These are phyloP conservation scores for Austroboletus eburneus DNA, from an alignment of 768 basidiomycete species.

Conservation along the genomic window DNA sequence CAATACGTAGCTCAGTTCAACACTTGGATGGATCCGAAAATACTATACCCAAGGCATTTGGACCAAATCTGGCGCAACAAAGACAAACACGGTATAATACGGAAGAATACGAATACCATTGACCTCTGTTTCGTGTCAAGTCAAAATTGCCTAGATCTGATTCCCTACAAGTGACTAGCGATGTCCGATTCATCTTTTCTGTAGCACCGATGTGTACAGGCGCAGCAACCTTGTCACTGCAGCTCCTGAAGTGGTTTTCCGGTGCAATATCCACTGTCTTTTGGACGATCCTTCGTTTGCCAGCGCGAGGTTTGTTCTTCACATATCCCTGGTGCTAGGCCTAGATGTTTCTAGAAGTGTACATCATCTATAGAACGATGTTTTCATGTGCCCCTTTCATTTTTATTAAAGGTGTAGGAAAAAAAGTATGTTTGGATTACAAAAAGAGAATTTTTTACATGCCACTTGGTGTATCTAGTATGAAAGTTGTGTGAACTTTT, in stretches of 20 bases:
- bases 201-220: constrained; percentile 32
- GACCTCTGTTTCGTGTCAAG: no score
- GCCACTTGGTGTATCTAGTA: no score
- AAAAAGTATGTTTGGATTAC: no score
- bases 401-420: no score
- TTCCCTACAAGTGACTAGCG: no score
- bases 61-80: constrained; percentile 5
- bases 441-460: no score
- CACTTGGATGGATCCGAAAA: constrained; percentile 1
- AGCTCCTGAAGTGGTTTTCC: constrained; percentile 32
- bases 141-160: no score
- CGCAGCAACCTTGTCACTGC: constrained; percentile 25
- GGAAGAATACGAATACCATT: no score
- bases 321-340: constrained; percentile 6
- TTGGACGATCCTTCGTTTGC: constrained; percentile 5
- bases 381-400: no score
- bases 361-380: no score
- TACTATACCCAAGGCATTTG: not conserved
- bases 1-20: constrained; percentile 13
- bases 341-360: not conserved
- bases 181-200: not conserved
- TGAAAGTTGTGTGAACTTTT: no score
- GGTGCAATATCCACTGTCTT: constrained; percentile 22
- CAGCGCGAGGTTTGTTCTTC: constrained; percentile 1
- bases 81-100: constrained; percentile 12